phyloP scores from a whole-genome alignment of 495 filamentous ascomycete species.

The Lepidopterella palustris region DNA sequence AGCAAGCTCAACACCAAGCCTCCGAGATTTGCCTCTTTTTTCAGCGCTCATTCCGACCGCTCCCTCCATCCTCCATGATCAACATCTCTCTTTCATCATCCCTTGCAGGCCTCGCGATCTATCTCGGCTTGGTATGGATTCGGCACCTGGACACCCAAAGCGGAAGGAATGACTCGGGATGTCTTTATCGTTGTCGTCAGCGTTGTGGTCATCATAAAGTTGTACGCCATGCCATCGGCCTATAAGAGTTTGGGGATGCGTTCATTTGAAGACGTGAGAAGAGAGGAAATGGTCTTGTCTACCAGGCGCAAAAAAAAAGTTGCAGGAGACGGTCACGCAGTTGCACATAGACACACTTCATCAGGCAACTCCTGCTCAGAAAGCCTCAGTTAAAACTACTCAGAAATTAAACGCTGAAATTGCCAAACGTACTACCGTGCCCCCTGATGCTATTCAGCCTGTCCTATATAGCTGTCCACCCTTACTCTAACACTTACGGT shows the following conservation, averaged over 20 bases:
- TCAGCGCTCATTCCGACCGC: neutral
- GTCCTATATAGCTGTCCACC: no score
- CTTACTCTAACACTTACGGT: no score
- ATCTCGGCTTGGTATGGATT: constrained; percentile 8
- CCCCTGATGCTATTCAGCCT: no score
- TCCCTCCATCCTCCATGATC: neutral
- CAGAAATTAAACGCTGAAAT: neutral
- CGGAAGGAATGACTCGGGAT: neutral
- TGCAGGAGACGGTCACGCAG: neutral
- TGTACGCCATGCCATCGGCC: neutral
- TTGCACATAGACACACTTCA: neutral
- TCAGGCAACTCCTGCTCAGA: neutral
- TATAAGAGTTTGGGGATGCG: neutral
- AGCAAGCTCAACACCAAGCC: neutral
- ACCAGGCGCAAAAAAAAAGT: neutral
- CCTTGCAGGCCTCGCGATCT: constrained; percentile 8
- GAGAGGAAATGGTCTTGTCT: neutral
- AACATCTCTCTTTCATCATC: neutral
- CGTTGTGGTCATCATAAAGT: neutral
- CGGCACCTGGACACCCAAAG: neutral
- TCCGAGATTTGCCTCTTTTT: neutral
- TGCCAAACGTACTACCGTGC: neutral
- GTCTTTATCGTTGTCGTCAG: neutral
- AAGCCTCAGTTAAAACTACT: neutral
- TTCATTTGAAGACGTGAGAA: neutral